phyloP scores from a whole-genome alignment of 805 yeast species.

The Suhomyces xylopsoci region DNA sequence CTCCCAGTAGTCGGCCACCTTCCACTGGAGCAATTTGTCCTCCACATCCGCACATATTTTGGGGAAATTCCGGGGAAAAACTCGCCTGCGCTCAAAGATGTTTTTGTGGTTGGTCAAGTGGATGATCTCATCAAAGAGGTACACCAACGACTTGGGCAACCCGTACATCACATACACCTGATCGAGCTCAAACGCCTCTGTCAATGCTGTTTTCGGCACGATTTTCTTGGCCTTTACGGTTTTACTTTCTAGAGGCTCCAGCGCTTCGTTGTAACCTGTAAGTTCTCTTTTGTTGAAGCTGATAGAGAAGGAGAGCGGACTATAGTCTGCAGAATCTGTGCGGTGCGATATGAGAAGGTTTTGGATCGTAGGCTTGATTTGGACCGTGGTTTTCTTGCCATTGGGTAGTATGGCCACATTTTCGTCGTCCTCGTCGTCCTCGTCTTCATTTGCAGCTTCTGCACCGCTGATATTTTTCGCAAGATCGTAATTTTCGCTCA shows the following conservation, averaged over 20 bases:
- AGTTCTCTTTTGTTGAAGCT: constrained; percentile 18
- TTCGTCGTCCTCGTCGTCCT: constrained; percentile 11
- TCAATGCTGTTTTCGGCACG: constrained; percentile 10
- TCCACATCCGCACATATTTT: constrained; percentile 53
- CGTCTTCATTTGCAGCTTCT: constrained; percentile 14
- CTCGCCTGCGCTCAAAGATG: constrained; percentile 36
- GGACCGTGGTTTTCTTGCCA: constrained; percentile 4
- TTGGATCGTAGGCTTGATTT: constrained; percentile 24
- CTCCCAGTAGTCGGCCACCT: constrained; percentile 38
- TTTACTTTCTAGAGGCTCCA: constrained; percentile 1
- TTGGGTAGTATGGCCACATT: background rate
- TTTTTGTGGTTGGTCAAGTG: constrained; percentile 52
- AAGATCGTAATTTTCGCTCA: constrained; percentile 35
- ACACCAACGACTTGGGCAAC: constrained; percentile 44
- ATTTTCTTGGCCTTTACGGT: constrained; percentile 4
- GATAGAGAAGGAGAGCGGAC: constrained; percentile 27
- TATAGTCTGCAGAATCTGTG: constrained; percentile 6
- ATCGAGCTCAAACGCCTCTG: constrained; percentile 15
- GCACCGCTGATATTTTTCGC: constrained; percentile 11
- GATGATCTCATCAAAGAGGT: constrained; percentile 44
- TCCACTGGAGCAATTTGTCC: constrained; percentile 49
- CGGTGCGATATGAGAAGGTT: constrained; percentile 11
- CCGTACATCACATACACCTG: constrained; percentile 45
- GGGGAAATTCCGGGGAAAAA: constrained; percentile 54
- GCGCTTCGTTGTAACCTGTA: constrained; percentile 1